Conservation (phyloP, 2,329 filamentous ascomycete species). For the Ascochyta pisi region DNA sequence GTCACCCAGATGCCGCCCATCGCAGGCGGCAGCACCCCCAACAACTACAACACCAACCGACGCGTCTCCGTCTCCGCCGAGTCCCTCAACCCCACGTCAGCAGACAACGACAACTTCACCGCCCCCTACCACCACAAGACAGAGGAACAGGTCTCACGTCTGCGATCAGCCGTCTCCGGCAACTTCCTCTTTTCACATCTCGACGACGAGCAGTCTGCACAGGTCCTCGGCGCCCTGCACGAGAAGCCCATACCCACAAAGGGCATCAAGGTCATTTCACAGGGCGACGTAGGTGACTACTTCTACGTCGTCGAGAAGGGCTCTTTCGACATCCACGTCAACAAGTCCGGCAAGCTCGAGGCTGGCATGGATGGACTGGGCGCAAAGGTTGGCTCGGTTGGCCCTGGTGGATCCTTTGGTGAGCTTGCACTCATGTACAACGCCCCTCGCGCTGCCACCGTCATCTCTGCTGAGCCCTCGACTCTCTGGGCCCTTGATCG, state of each 20-base stretch:
- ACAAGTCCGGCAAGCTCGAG: conserved; percentile 76
- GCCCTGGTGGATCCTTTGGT: conserved; percentile 91
- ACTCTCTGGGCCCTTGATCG: conserved; percentile 95
- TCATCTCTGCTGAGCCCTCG: conserved; percentile 81
- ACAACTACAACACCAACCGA: conserved; percentile 90
- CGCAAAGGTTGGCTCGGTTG: conserved; percentile 78
- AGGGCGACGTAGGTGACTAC: conserved; percentile 95
- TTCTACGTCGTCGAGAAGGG: conserved; percentile 97
- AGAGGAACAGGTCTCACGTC: conserved; percentile 76
- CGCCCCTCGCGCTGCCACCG: conserved; percentile 91
- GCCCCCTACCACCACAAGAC: conserved; percentile 87
- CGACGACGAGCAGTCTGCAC: conserved; percentile 88
- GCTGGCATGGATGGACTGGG: conserved; percentile 84
- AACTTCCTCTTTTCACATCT: conserved; percentile 96
- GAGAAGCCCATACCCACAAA: conserved; percentile 96
- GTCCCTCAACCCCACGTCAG: conserved; percentile 86
- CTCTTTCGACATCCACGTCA: conserved; percentile 89
- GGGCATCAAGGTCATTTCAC: conserved; percentile 87
- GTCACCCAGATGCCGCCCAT: conserved; percentile 52
- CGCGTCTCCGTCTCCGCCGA: conserved; percentile 97
- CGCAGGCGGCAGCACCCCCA: conserved; percentile 72
- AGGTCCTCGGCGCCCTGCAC: conserved; percentile 87
- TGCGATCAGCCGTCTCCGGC: conserved; percentile 80
- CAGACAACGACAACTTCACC: conserved; percentile 86
- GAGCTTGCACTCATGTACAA: conserved; percentile 99